Base-by-base conservation (phyloP, 192 early-diverging fungal species). In the Gaertneriomyces sp. region DNA sequence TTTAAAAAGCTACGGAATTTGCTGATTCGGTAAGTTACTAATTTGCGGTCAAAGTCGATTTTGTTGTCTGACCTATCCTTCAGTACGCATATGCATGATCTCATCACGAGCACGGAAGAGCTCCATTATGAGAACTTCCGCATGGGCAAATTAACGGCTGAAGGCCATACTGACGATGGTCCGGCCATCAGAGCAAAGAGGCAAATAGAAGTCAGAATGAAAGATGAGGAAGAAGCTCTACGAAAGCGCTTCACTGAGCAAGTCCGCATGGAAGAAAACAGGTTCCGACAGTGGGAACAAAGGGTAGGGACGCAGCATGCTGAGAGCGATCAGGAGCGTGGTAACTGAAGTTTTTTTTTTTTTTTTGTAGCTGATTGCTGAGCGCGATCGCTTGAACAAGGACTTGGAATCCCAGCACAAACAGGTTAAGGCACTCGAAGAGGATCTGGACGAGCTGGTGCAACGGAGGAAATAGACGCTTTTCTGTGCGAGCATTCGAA, bases 201-300 rank as follows among this genome's bases (percentile, higher is more conserved):
- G 51, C 61, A 17, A 7, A 60, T 91, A 78, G 80, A 95, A 79
- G 86, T 87, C 69, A 93, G 94, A 81, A 96, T 97, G 92, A 95
- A 95, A 80, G 93, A 96, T 57, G 93, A 98, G 75, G 97, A 99
- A 79, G 97, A 96, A 69, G 81, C 85, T 42, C 86, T 99, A 70
- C 87, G 95, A 66, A 91, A 91, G 74, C 85, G 92, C 61, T 99
- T 99, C 76, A 97, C 95, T 16, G 96, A 99, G 74, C 95, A 98
- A 74, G 97, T 98, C 58, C 88, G 94, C 60, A 74, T 89, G 65
- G 95, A 99, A 76, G 97, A 99, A 81, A 93, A 90, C 80, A 77
- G 95, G 58, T 99, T 99, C 87, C 88, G 95, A 66, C 89, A 95
- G 70, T 99, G 97, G 97, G 97, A 98, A 77, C 93, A 98, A 74